phyloP scores from a whole-genome alignment of 257 asterid genomes.

The Catharanthus roseus region DNA sequence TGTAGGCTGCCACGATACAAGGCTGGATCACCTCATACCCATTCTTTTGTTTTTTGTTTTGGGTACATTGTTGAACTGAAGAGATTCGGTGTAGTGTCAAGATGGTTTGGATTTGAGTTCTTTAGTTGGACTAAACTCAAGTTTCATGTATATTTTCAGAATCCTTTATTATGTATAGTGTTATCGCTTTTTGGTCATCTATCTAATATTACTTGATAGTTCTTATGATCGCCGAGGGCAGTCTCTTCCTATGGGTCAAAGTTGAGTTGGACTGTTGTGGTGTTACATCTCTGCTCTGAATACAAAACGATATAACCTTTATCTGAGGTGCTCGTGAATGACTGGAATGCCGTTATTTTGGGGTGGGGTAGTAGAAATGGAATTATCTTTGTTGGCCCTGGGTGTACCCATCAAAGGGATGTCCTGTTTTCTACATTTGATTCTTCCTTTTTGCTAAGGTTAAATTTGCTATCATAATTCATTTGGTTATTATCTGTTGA shows the following conservation, averaged over 20 bases:
- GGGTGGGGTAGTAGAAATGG: too few species aligned
- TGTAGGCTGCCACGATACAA: constrained; percentile 42
- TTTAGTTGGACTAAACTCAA: background rate
- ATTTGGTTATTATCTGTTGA: too few species aligned
- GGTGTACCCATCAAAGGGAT: too few species aligned
- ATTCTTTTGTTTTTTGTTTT: constrained; percentile 57
- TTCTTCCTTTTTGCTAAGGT: background rate
- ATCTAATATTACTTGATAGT: background rate
- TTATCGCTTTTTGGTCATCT: background rate
- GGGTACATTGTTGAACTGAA: constrained; percentile 39
- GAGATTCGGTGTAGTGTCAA: constrained; percentile 26
- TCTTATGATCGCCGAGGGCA: background rate
- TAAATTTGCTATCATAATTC: too few species aligned
- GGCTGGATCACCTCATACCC: constrained; percentile 38
- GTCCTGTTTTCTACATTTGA: background rate
- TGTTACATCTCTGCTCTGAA: background rate
- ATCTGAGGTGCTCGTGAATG: too few species aligned
- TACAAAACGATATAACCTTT: background rate
- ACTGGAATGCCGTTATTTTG: too few species aligned
- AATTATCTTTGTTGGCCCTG: too few species aligned
- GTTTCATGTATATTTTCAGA: constrained; percentile 12
- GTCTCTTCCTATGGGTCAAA: background rate
- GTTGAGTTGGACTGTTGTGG: background rate
- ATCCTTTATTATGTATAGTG: constrained; percentile 13
- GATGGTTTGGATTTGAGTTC: constrained; percentile 29